Base-by-base conservation (phyloP, 768 basidiomycete genomes). In the Boletus vinaceobasis region DNA sequence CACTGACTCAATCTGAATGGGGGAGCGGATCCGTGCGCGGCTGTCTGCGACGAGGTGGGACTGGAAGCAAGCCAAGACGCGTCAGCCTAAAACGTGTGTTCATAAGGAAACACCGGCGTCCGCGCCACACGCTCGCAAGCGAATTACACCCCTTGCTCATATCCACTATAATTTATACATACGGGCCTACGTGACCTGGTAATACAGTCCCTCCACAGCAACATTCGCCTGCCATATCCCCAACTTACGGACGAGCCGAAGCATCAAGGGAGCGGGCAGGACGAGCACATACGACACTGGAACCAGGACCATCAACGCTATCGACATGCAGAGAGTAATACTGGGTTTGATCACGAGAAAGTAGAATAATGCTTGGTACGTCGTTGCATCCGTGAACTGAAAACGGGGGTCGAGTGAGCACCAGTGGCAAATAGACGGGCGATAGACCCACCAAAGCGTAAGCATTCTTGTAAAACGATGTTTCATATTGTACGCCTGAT, bases 311-410 rank as follows among this genome's bases (percentile, higher is more conserved):
- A 88, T 37, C 47, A 89, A 66, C 21, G 73, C 60, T 14, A 89
- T 66, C 6, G 81, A 79, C 35, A 91, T 73, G 17, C 87, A 73
- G 27, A 93, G 70, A 1, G 89, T 90, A 68, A 92, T 87, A 31
- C 82, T 78, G 3, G 90, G 88, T 67, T 93, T 93, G 75, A 93
- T 84, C 47, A 92, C 87, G 56, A 93, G 79, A 73, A 93, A 93
- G 68, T 93, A 92, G 76, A 93, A 92, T 4, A 93, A 77, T 0
- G 90, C 86, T 73, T 88, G 88, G 69, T 90, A 92, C 17, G 90
- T 88, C 5, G 86, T 88, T 37, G 86, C 74, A 63, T 92, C 90
- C 39, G 86, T 85, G 71, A 92, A 92, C 89, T 90, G 60, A 15
- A 19, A 26, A 7, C 29, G 14, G 53, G 48, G 37, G 27, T 10